These are phyloP conservation scores for Rhytidhysteron rufulum DNA, from an alignment of 2,329 filamentous ascomycete genomes.

Conservation along the genomic window DNA sequence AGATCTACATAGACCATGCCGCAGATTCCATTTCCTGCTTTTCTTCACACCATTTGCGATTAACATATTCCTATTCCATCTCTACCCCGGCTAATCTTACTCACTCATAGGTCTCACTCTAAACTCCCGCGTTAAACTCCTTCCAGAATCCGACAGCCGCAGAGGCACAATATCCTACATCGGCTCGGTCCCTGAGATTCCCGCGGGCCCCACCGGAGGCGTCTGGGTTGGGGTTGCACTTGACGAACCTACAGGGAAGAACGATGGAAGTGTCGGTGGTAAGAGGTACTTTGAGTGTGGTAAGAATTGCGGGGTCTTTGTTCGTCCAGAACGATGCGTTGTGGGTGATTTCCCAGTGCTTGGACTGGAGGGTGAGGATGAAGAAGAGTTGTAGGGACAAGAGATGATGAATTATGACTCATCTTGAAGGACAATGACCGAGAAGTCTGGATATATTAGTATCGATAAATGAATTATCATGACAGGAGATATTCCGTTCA, in stretches of 20 bases:
- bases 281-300: slow-evolving; percentile 67
- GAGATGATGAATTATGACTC: not conserved
- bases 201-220: slow-evolving; percentile 44
- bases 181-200: slow-evolving; percentile 71
- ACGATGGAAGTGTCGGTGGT: slow-evolving; percentile 69
- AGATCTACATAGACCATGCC: too few relatives aligned
- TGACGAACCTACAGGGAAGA: slow-evolving; percentile 79
- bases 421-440: not conserved
- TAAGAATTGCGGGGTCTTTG: slow-evolving; percentile 73
- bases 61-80: too few relatives aligned
- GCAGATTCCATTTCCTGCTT: too few relatives aligned
- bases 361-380: slow-evolving; percentile 56
- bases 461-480: too few relatives aligned
- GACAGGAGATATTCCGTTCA: too few relatives aligned
- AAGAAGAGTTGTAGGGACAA: slow-evolving; percentile 59
- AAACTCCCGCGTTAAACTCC: slow-evolving; percentile 35
- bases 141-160: slow-evolving; percentile 62
- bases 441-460: too few relatives aligned
- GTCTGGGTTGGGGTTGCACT: slow-evolving; percentile 69
- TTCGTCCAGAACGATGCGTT: slow-evolving; percentile 73
- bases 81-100: too few relatives aligned
- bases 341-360: slow-evolving; percentile 65
- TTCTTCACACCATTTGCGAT: too few relatives aligned
- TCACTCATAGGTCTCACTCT: slow-evolving; percentile 20
- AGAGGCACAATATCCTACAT: slow-evolving; percentile 69